Base-by-base conservation (phyloP, 1,284 basidiomycete genomes). In the Ustilago xerochloae region DNA sequence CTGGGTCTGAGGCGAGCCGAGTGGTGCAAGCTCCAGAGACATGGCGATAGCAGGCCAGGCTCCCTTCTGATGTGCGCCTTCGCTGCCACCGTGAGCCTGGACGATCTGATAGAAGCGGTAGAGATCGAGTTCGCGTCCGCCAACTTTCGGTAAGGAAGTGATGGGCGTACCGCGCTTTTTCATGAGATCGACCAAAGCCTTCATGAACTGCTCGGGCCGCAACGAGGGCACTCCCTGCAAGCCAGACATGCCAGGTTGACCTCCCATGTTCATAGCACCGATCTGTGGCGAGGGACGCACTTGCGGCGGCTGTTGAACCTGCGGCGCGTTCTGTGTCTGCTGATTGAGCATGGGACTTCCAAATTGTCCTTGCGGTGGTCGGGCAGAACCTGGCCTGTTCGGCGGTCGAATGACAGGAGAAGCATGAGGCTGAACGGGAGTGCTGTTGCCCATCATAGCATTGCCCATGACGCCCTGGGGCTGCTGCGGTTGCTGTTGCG, bases 81-180 rank as follows among this genome's bases (percentile, higher is more conserved):
- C 74, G 49, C 78, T 81, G 24, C 81, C 81, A 24, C 81, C 81
- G 33, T 78, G 66, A 1, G 75, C 73, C 36, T 80, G 78, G 3
- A 83, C 81, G 28, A 75, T 69, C 45, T 75, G 75, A 45, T 81
- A 83, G 48, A 82, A 75, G 7, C 68, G 72, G 49, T 78, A 81
- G 30, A 83, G 57, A 41, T 82, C 81, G 13, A 83, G 52, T 28
- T 75, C 69, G 3, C 75, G 69, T 2, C 77, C 78, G 20, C 70
- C 79, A 1, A 81, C 60, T 15, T 77, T 75, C 8, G 80, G 77
- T 35, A 75, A 62, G 20, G 62, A 54, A 16, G 65, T 73, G 56
- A 79, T 65, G 10, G 81, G 73, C 12, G 77, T 80, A 12, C 78
- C 77, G 5, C 77, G 78, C 53, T 80, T 76, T 35, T 68, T 70